A percentile compares a stretch with the other conserved stretches of the same genome.
These are phyloP conservation scores for Drechslerella coelobrocha DNA, from an alignment of 2,329 filamentous ascomycete genomes.

Conservation along the genomic window DNA sequence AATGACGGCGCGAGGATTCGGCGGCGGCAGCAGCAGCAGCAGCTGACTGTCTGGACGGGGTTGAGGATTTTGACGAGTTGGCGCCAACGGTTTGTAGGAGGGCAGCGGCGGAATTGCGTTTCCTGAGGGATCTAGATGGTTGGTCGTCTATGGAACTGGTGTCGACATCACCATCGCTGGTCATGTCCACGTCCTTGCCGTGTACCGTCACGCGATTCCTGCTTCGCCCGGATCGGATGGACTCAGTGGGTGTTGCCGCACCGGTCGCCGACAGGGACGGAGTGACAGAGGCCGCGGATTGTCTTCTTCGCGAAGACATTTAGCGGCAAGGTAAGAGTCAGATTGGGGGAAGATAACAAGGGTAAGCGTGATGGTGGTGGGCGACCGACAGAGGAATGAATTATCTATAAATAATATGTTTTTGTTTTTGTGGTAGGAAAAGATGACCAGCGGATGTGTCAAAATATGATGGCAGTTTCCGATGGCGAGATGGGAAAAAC, in stretches of 20 bases:
- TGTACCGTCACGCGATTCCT: conserved; percentile 49
- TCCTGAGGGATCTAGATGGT: conserved; percentile 37
- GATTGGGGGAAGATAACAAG: neutral
- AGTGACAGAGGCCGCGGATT: conserved; percentile 44
- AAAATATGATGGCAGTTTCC: conserved; percentile 21
- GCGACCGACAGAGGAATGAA: neutral
- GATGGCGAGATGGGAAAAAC: conserved; percentile 37
- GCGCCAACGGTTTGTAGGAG: conserved; percentile 19
- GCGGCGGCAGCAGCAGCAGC: conserved; percentile 8
- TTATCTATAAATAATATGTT: neutral
- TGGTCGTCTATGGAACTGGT: conserved; percentile 40
- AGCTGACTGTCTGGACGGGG: conserved; percentile 44
- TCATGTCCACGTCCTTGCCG: conserved; percentile 50
- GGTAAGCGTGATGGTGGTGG: neutral
- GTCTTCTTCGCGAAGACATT: conserved; percentile 50
- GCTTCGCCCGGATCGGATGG: conserved; percentile 34
- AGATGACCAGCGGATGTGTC: neutral
- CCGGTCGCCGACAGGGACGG: conserved; percentile 45
- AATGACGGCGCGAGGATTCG: conserved; percentile 35
- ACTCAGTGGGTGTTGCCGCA: conserved; percentile 46
- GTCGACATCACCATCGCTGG: conserved; percentile 45
- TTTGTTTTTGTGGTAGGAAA: neutral
- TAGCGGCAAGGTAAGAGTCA: conserved; percentile 9
- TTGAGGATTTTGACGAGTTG: conserved; percentile 25
- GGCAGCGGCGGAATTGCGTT: conserved; percentile 47